These are phyloP conservation scores for Penicillium paxilli DNA, from an alignment of 495 filamentous ascomycete species.

Conservation along the genomic window DNA sequence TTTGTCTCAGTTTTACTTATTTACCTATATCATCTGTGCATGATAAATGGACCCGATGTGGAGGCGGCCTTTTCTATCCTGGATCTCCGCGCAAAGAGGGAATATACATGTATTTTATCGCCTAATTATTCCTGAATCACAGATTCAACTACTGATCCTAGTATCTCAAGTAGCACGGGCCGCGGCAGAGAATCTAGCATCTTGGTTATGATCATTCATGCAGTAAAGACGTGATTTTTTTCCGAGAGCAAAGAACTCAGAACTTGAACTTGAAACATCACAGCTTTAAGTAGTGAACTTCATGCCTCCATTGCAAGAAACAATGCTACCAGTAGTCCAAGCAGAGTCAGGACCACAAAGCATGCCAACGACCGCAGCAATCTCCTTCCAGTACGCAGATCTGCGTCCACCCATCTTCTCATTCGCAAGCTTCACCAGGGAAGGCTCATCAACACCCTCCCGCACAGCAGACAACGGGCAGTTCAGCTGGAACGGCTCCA, in stretches of 20 bases:
- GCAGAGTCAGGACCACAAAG: slow-evolving; percentile 64
- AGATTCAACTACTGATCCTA: no score
- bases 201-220: no score
- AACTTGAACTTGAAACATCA: no score
- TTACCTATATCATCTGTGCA: neutral
- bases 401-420: slow-evolving; percentile 55
- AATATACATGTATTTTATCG: neutral
- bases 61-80: neutral
- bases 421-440: no score
- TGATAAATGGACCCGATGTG: neutral
- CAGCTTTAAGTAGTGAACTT: neutral
- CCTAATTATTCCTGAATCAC: neutral
- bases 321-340: slow-evolving; percentile 74
- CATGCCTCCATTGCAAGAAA: slow-evolving; percentile 67
- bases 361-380: slow-evolving; percentile 75
- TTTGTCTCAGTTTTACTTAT: neutral
- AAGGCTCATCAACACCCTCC: no score
- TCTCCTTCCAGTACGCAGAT: slow-evolving; percentile 48
- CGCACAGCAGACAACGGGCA: no score
- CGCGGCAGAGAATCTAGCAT: no score
- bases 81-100: no score
- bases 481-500: no score
- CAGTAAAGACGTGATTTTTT: no score
- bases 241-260: no score
- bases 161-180: no score